Base-by-base conservation (phyloP, 345 rosid species). In the Eucalyptus rudis region DNA sequence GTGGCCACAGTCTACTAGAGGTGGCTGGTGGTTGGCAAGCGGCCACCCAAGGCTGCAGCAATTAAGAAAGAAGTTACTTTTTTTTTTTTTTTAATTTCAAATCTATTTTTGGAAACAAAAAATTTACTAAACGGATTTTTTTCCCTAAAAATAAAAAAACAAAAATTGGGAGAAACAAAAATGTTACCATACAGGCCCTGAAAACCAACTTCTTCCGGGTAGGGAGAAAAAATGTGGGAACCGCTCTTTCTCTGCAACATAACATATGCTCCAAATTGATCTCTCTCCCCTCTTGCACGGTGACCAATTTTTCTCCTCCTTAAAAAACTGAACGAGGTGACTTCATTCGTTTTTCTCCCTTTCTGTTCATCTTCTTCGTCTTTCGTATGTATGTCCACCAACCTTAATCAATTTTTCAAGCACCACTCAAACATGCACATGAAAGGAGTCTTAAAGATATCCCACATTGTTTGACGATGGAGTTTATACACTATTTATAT, bases 401-500 rank as follows among this genome's bases (percentile, higher is more conserved):
- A 2, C 3, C 11, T 4, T 4, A 56, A 24, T 56, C 29, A 22
- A 56, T 22, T 4, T 56, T 56, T 56, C 12, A 8, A 24, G 62
- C 27, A 56, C 6, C 27, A 22, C 12, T 56, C 62, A 56, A 56
- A 56, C 12, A 20, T 56, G 62, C 62, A 56, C 27, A 56, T 56
- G 27, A 56, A 56, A 56, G 2, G 5, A 56, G 62, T 56, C 27
- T 20, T 56, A 56, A 56, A 22, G 5, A 56, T 22, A 56, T 56
- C 62, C 5, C 5, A 9, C 12, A 0, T 17, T 1, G 0, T 2
- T 56, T 56, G 27, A 22, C 6, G 12, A 56, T 0, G 5, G 0
- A 56, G 0, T 56, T 56, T 56, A 22, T 24, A 22, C 2, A 4
- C 1, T 56, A 2, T 22, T 56, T 56, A 56, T 10, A 56, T 56